Conservation (phyloP, 2,329 filamentous ascomycete species). For the Fusarium equiseti region DNA sequence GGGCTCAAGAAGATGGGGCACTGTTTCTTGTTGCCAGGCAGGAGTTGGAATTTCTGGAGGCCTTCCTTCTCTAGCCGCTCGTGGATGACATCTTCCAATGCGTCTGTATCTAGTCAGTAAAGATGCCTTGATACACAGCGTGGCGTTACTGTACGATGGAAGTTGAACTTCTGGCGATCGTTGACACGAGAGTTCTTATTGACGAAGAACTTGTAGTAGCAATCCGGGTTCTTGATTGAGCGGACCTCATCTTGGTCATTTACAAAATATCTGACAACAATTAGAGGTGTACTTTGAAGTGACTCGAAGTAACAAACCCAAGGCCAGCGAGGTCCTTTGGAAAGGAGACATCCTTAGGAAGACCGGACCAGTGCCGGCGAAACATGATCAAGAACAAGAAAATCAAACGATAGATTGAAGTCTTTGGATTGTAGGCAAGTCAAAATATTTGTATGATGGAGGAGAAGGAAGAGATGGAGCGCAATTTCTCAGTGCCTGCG, state of each 20-base stretch:
- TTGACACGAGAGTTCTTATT: constrained; percentile 83
- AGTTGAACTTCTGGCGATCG: constrained; percentile 76
- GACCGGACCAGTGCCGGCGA: constrained; percentile 72
- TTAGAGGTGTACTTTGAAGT: neutral
- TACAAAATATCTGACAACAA: constrained; percentile 75
- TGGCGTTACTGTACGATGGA: constrained; percentile 71
- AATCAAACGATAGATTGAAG: neutral
- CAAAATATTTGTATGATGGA: neutral
- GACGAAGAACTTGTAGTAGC: constrained; percentile 80
- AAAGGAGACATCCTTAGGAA: constrained; percentile 78
- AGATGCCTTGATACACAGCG: neutral
- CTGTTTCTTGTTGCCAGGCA: constrained; percentile 61
- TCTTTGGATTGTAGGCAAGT: neutral
- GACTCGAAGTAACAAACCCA: constrained; percentile 65
- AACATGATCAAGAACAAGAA: constrained; percentile 68
- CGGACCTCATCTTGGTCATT: constrained; percentile 81
- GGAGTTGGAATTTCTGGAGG: constrained; percentile 69
- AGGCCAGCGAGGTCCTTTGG: constrained; percentile 74
- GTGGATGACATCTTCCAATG: constrained; percentile 70
- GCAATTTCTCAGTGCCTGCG: neutral
- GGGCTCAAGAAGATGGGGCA: constrained; percentile 73
- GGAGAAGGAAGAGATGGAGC: neutral
- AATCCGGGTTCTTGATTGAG: constrained; percentile 73
- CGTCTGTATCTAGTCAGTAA: constrained; percentile 61
- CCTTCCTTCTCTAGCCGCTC: constrained; percentile 71